A percentile compares a stretch with the other conserved stretches of the same genome.
Evolutionary conservation across 352 stramenopile species (phyloP).

Genomic region (Phytophthora agathidicida): DNA sequence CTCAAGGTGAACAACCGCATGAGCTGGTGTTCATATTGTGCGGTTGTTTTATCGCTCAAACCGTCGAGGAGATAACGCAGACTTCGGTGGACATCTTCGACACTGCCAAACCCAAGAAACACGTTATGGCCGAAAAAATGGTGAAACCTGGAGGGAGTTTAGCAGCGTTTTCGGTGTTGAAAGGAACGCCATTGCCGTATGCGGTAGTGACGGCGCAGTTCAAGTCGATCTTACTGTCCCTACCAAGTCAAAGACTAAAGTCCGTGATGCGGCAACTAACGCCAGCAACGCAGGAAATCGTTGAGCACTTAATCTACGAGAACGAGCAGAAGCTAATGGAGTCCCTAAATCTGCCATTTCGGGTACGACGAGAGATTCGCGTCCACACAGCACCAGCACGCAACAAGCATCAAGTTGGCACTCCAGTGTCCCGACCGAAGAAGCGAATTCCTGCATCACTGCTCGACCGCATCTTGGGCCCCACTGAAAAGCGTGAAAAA

Average conservation of each 20-base stretch:
- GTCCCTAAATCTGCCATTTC: conserved; percentile 33
- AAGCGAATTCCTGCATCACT: conserved; percentile 20
- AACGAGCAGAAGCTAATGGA: conserved; percentile 43
- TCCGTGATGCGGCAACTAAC: conserved; percentile 57
- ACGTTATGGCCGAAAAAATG: conserved; percentile 48
- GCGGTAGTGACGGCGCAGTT: conserved; percentile 48
- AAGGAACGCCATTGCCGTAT: conserved; percentile 38
- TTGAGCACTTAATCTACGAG: conserved; percentile 47
- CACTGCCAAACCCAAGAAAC: conserved; percentile 10
- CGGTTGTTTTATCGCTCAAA: conserved; percentile 49
- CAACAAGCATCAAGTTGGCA: neutral
- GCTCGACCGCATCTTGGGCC: conserved; percentile 23
- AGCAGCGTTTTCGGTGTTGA: conserved; percentile 40
- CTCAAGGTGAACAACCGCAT: conserved; percentile 42
- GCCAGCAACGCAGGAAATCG: conserved; percentile 18
- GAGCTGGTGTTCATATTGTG: conserved; percentile 62
- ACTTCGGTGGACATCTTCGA: conserved; percentile 13
- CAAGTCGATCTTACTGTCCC: conserved; percentile 61
- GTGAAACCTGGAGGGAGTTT: conserved; percentile 48
- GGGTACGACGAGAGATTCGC: conserved; percentile 22
- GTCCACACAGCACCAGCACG: conserved; percentile 18
- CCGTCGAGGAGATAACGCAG: conserved; percentile 13
- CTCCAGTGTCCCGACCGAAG: conserved; percentile 6
- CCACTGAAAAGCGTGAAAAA: conserved; percentile 20
- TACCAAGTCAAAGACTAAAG: conserved; percentile 56